Evolutionary conservation across 2,329 filamentous ascomycete species (phyloP).

Genomic region (Verticillium klebahnii): DNA sequence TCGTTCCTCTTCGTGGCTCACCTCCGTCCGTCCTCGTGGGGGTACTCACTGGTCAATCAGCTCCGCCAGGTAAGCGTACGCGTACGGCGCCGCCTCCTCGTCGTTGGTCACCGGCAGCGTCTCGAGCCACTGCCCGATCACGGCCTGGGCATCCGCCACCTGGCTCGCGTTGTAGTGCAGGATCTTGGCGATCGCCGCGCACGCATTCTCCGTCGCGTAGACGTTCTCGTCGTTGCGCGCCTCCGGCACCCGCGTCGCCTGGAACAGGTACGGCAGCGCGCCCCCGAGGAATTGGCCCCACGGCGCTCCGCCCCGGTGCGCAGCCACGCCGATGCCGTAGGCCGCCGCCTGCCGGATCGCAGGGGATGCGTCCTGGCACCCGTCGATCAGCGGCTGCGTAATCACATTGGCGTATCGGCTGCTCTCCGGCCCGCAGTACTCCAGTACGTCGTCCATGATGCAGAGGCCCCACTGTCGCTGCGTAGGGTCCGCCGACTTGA

Average conservation of each 20-base stretch:
- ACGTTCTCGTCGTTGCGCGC: slow-evolving; percentile 88
- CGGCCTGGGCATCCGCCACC: slow-evolving; percentile 69
- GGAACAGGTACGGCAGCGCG: slow-evolving; percentile 77
- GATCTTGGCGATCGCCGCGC: slow-evolving; percentile 94
- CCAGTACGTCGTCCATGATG: slow-evolving; percentile 96
- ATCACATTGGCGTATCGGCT: slow-evolving; percentile 85
- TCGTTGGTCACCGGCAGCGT: slow-evolving; percentile 91
- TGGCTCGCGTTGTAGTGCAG: slow-evolving; percentile 81
- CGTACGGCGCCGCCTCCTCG: slow-evolving; percentile 94
- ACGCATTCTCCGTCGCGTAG: slow-evolving; percentile 96
- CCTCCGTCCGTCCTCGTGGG: neutral
- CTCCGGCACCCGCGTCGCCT: slow-evolving; percentile 74
- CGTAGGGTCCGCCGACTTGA: slow-evolving; percentile 75
- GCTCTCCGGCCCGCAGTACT: slow-evolving; percentile 89
- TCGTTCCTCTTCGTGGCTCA: neutral
- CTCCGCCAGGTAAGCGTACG: slow-evolving; percentile 86
- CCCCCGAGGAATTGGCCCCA: slow-evolving; percentile 87
- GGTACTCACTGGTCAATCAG: slow-evolving; percentile 86
- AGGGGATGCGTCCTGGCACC: slow-evolving; percentile 79
- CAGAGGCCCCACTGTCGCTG: slow-evolving; percentile 98
- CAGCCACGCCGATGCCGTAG: slow-evolving; percentile 93
- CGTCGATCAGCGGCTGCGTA: slow-evolving; percentile 77
- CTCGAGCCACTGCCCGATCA: slow-evolving; percentile 82
- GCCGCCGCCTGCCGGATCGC: slow-evolving; percentile 94
- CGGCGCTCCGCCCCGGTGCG: slow-evolving; percentile 79